phyloP scores from a whole-genome alignment of 345 rosid species.

The Physaria fendleri region DNA sequence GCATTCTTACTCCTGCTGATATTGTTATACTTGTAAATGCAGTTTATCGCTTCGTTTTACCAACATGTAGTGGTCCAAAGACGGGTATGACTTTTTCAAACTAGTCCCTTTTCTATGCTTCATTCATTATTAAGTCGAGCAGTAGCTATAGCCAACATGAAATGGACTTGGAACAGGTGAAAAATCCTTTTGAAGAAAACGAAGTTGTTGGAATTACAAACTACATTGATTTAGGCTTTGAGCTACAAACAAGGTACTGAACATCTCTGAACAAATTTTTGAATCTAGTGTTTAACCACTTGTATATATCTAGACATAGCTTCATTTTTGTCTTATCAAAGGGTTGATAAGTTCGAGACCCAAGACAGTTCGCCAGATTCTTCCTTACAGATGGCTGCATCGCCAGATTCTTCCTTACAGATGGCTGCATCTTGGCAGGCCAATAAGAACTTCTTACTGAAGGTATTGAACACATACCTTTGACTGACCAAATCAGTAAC shows the following conservation, averaged over 20 bases:
- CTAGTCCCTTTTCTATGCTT: neutral
- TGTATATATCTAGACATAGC: slow-evolving; percentile 13
- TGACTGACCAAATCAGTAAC: neutral
- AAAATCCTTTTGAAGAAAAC: slow-evolving; percentile 72
- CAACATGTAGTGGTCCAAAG: slow-evolving; percentile 91
- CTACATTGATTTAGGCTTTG: slow-evolving; percentile 86
- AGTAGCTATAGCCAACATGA: neutral
- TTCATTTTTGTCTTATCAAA: slow-evolving; percentile 16
- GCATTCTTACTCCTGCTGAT: slow-evolving; percentile 7
- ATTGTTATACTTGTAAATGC: slow-evolving; percentile 28
- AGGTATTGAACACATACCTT: slow-evolving; percentile 34
- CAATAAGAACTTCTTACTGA: slow-evolving; percentile 81
- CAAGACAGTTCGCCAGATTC: slow-evolving; percentile 45
- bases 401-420: slow-evolving; percentile 74
- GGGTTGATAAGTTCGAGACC: slow-evolving; percentile 51
- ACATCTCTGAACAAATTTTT: neutral
- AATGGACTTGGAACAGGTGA: slow-evolving; percentile 48
- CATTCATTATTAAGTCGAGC: neutral
- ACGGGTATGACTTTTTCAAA: slow-evolving; percentile 50
- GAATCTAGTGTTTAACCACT: neutral
- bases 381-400: slow-evolving; percentile 79
- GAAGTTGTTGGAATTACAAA: slow-evolving; percentile 90
- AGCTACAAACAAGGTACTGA: slow-evolving; percentile 71
- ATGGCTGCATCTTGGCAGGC: slow-evolving; percentile 97
- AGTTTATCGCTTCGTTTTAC: slow-evolving; percentile 87